Evolutionary conservation across 2,329 filamentous ascomycete genomes (phyloP).

Genomic region (Colletotrichum karsti): DNA sequence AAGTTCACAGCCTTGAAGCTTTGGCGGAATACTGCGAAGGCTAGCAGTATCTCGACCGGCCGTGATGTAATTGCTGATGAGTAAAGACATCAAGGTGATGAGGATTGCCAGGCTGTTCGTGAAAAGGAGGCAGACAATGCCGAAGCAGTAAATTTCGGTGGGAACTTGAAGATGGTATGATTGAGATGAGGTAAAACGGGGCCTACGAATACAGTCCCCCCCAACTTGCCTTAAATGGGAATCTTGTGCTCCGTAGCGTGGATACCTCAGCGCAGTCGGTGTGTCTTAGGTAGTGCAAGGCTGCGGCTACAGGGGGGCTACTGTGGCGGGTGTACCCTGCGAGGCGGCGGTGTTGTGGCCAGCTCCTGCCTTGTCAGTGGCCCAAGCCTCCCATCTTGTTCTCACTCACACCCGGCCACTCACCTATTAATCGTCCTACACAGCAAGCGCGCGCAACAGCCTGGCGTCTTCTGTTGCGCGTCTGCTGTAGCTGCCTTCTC

Average conservation of each 20-base stretch:
- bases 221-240: conserved; percentile 8
- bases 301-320: conserved; percentile 20
- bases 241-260: background rate
- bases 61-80: too few relatives aligned
- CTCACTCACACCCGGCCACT: conserved; percentile 19
- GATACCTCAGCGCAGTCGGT: background rate
- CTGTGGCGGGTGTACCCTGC: conserved; percentile 25
- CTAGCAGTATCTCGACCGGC: too few relatives aligned
- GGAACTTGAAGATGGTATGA: background rate
- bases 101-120: too few relatives aligned
- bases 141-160: background rate
- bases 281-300: conserved; percentile 24
- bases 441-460: background rate
- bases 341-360: conserved; percentile 27
- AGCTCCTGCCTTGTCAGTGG: conserved; percentile 29
- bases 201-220: background rate
- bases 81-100: too few relatives aligned
- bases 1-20: background rate
- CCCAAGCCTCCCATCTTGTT: conserved; percentile 26
- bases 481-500: background rate
- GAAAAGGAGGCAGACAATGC: too few relatives aligned
- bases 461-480: conserved; percentile 9
- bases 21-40: too few relatives aligned
- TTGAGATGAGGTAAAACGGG: background rate
- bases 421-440: conserved; percentile 21